Percentiles rank a stretch among this genome's conserved stretches.
Conservation (phyloP, 2,329 filamentous ascomycete genomes). For the Fusarium sp. region DNA sequence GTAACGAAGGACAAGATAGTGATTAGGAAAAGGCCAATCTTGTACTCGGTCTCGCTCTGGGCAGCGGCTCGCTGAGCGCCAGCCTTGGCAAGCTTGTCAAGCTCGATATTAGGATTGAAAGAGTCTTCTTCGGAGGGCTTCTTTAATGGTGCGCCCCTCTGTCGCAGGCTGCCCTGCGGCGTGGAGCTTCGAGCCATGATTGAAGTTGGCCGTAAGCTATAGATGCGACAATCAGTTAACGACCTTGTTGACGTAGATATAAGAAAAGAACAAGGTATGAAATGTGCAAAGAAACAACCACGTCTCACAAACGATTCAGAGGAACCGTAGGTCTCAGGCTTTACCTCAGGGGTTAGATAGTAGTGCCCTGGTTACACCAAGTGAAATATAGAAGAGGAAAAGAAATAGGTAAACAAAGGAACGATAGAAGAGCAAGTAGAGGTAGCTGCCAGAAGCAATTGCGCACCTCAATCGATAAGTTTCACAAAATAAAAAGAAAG, state of each 20-base stretch:
- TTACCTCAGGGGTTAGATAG: slow-evolving; percentile 40
- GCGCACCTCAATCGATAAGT: slow-evolving; percentile 28
- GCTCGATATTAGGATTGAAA: slow-evolving; percentile 58
- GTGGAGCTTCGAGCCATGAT: slow-evolving; percentile 62
- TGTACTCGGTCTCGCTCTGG: slow-evolving; percentile 83
- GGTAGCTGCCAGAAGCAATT: slow-evolving; percentile 32
- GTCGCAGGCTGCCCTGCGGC: slow-evolving; percentile 69
- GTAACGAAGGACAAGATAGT: slow-evolving; percentile 89
- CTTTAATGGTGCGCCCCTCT: slow-evolving; percentile 66
- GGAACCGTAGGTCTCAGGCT: slow-evolving; percentile 37
- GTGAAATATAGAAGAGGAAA: slow-evolving; percentile 21
- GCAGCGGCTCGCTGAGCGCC: slow-evolving; percentile 50
- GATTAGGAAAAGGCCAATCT: slow-evolving; percentile 79
- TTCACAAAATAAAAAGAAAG: slow-evolving; percentile 23
- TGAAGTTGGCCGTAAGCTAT: slow-evolving; percentile 32
- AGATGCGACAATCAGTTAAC: slow-evolving; percentile 34
- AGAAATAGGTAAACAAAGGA: slow-evolving; percentile 40
- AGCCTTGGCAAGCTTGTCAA: slow-evolving; percentile 62
- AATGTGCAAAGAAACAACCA: slow-evolving; percentile 14
- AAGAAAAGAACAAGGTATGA: background rate
- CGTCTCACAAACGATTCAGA: slow-evolving; percentile 25
- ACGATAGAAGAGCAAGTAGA: slow-evolving; percentile 39
- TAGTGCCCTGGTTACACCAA: slow-evolving; percentile 22
- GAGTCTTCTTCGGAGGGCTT: slow-evolving; percentile 57
- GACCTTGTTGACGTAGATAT: background rate